Evolutionary conservation across 73 alveolate species (phyloP), one percentile per base, ranked within the genome.

Genomic region (Paramecium sonneborni): DNA sequence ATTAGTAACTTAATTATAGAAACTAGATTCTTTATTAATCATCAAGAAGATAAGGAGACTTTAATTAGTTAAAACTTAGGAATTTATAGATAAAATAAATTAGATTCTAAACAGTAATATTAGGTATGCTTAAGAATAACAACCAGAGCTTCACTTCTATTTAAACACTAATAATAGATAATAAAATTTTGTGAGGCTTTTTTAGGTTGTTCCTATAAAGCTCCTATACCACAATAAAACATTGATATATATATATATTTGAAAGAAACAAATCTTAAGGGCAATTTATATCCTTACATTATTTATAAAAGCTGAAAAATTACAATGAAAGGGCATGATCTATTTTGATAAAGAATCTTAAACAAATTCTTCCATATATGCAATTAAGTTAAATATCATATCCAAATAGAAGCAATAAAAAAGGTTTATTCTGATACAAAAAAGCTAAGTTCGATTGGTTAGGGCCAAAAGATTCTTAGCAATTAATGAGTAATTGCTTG

Each of bases 271-370:
- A 92, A 37, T 92, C 97, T 21, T 95, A 96, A 86, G 99, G 98
- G 92, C 96, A 98, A 86, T 97, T 93, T 98, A 95, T 88, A 93
- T 96, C 85, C 85, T 99, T 43, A 99, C 99, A 1, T 85, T 98
- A 14, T 94, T 98, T 24, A 97, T 97, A n/a, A 95, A 92, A 85
- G 98, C 95, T 24, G 93, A 57, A 32, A 87, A 48, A 84, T 97
- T 84, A 98, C 98, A 7, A 93, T 97, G 76, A 95, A 97, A 82
- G 95, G 96, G n/a, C 89, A 92, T 62, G 92, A 91, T 58, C 85
- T 93, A 15, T 93, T 94, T 97, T 98, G 57, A 85, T 96, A 12
- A 96, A 97, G 76, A 95, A 95, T 92, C 95, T 96, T 74, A 67
- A 96, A 58, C 93, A 95, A 57, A 95, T 98, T 4, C 97, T 92